phyloP scores from a whole-genome alignment of 192 early-diverging fungal genomes.

The Obelidium mucronatum region DNA sequence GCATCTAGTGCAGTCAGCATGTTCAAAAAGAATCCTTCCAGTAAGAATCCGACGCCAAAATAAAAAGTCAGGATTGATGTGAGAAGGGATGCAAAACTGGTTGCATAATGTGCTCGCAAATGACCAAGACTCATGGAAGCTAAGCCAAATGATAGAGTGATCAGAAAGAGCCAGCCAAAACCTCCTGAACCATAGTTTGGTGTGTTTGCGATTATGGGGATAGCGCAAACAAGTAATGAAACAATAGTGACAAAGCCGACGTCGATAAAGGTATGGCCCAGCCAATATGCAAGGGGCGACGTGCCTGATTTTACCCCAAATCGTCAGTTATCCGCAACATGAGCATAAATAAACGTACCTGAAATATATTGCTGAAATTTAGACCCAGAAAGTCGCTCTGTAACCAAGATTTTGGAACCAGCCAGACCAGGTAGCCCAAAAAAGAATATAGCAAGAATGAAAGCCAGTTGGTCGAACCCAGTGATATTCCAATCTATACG shows the following conservation, averaged over 20 bases:
- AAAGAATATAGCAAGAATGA: neutral
- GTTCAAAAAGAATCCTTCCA: too few species aligned
- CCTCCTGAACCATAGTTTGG: neutral
- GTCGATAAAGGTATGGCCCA: neutral
- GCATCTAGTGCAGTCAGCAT: too few species aligned
- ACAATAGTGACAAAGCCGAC: neutral
- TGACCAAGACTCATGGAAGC: neutral
- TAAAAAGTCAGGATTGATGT: neutral
- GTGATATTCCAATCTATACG: slow-evolving; percentile 2
- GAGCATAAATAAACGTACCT: too few species aligned
- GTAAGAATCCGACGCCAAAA: neutral
- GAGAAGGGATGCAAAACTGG: neutral
- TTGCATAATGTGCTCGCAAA: neutral
- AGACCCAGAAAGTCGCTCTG: neutral
- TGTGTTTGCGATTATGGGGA: neutral
- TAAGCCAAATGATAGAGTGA: neutral
- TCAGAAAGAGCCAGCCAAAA: neutral
- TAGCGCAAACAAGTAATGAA: neutral
- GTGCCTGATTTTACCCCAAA: neutral
- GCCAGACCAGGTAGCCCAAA: neutral
- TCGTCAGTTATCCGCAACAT: too few species aligned
- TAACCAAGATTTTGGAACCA: neutral
- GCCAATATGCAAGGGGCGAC: neutral
- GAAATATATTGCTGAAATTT: slow-evolving; percentile 13
- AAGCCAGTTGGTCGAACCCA: neutral